Evolutionary conservation across 108 stramenopile genomes (phyloP).

Genomic region (Aurantiochytrium sp.): DNA sequence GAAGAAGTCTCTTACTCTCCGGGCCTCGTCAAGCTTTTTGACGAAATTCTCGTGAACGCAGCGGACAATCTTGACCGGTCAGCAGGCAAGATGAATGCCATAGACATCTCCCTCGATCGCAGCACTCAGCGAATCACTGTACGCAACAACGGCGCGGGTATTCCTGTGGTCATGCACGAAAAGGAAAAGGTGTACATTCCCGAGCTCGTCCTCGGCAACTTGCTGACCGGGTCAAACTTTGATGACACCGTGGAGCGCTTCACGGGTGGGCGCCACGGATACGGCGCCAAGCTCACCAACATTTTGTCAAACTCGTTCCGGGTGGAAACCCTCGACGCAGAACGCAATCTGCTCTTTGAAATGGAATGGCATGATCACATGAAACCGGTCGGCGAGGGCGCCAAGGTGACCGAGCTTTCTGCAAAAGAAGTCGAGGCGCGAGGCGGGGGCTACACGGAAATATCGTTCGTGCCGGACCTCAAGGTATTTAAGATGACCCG

Average conservation of each 20-base stretch:
- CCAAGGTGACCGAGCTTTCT: slow-evolving; percentile 7
- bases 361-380: slow-evolving; percentile 71
- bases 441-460: slow-evolving; percentile 57
- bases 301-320: slow-evolving; percentile 67
- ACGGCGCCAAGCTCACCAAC: slow-evolving; percentile 80
- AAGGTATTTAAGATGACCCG: neutral
- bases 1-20: slow-evolving; percentile 19
- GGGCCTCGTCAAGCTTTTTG: slow-evolving; percentile 72
- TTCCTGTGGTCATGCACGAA: slow-evolving; percentile 24
- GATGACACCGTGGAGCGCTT: slow-evolving; percentile 20
- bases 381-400: slow-evolving; percentile 34
- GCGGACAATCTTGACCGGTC: slow-evolving; percentile 74
- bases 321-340: slow-evolving; percentile 62
- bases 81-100: slow-evolving; percentile 51
- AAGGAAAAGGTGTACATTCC: slow-evolving; percentile 24
- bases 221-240: slow-evolving; percentile 36
- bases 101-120: slow-evolving; percentile 58
- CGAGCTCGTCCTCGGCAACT: slow-evolving; percentile 36
- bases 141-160: slow-evolving; percentile 65
- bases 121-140: slow-evolving; percentile 35
- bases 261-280: slow-evolving; percentile 80
- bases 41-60: slow-evolving; percentile 90
- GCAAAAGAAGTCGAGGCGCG: neutral
- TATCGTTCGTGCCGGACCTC: slow-evolving; percentile 72
- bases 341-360: slow-evolving; percentile 40